Evolutionary conservation across 768 basidiomycete species (phyloP), one percentile per base, ranked within the genome.

Genomic region (Boletus reticulatus): DNA sequence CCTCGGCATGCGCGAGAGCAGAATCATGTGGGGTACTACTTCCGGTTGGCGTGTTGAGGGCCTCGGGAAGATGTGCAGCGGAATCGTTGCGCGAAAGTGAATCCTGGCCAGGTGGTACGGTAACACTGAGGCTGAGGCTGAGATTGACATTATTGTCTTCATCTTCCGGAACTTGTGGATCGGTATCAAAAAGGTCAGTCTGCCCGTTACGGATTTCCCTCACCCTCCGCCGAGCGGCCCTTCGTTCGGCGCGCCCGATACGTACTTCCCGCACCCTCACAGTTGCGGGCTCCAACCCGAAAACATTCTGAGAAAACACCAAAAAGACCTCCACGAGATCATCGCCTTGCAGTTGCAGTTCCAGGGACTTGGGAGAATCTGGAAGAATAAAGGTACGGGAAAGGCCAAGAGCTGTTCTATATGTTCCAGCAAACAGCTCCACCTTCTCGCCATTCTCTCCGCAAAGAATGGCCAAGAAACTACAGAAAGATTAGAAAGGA

Each of bases 341-440:
- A 66, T 95, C 94, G 7, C 93, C 93, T 70, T 95, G 93, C 12
- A 95, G 76, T 69, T 95, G 86, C 20, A 95, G 77, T 67, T 94
- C 94, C 48, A 95, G 75, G 4, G 90, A 90, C 27, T 89, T 82
- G 4, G 93, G 93, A 13, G 92, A 93, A 66, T 95, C 93, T 0
- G 93, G 93, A 37, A 95, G 76, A 59, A 95, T 94, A 69, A 95
- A 95, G 1, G 93, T 95, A 43, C 93, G 82, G n/a, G 92, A 94
- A 34, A 95, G 79, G 0, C 89, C 89, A 14, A 95, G 82, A 6
- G 93, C 92, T n/a, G 90, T 91, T 51, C 88, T 80, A 61, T 91
- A 90, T 12, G 93, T 93, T 27, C 94, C 93, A 39, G 94, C 93
- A 70, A 95, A 96, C 12, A 96, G 76, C 65, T 96, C 93, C 45